Conservation (phyloP, 306 rosid genomes). For the Inga leiocalycina region DNA sequence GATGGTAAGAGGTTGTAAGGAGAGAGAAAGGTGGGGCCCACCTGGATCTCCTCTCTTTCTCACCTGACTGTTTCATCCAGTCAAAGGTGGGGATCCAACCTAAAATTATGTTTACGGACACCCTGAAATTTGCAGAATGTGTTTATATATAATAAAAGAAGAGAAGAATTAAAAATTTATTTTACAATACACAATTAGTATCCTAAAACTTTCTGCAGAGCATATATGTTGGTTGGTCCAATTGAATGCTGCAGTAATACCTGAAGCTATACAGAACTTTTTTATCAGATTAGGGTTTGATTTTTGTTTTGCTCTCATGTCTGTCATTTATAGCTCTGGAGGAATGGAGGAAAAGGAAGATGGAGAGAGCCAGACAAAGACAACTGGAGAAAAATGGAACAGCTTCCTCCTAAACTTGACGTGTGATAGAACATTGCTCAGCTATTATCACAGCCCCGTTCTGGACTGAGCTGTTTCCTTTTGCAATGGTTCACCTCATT, state of each 20-base stretch:
- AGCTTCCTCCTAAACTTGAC: constrained; percentile 52
- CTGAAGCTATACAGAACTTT: neutral
- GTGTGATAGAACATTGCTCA: constrained; percentile 17
- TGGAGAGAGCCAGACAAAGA: constrained; percentile 89
- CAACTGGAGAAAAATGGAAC: constrained; percentile 87
- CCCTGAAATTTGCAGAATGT: neutral
- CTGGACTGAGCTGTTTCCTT: constrained; percentile 3
- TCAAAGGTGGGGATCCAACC: neutral
- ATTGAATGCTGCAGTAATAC: neutral
- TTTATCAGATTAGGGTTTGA: constrained; percentile 4
- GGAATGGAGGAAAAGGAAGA: constrained; percentile 98
- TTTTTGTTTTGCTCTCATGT: constrained; percentile 26
- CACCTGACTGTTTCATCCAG: neutral
- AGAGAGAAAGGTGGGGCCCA: neutral
- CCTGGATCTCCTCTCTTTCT: neutral
- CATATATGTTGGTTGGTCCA: constrained; percentile 2
- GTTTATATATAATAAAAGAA: neutral
- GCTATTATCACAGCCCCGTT: neutral
- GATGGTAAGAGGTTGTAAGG: neutral
- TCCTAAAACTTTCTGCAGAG: neutral
- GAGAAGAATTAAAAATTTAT: neutral
- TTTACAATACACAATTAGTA: constrained; percentile 7
- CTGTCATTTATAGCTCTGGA: constrained; percentile 73
- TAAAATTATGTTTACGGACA: neutral
- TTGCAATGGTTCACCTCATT: neutral